A percentile compares a stretch with the other conserved stretches of the same genome.
These are phyloP conservation scores for Apium graveolens DNA, from an alignment of 129 eudicot genomes.

Conservation along the genomic window DNA sequence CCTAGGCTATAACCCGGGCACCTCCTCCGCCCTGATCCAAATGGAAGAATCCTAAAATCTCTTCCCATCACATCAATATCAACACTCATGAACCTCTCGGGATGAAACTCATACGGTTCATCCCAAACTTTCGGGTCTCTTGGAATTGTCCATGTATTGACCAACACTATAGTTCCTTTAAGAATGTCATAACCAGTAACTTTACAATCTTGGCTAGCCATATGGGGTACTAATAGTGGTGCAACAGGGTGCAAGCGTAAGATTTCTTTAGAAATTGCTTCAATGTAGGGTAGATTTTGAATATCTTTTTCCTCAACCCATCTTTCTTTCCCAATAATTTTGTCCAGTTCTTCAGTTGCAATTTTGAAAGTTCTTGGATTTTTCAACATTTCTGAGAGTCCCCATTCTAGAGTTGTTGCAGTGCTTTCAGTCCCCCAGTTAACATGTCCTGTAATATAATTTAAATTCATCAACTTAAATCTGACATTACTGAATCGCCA, in stretches of 20 bases:
- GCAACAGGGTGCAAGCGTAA: slow-evolving; percentile 57
- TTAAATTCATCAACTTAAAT: too few species aligned
- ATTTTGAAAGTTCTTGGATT: slow-evolving; percentile 27
- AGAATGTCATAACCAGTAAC: slow-evolving; percentile 31
- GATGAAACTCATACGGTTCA: slow-evolving; percentile 31
- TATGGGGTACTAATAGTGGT: slow-evolving; percentile 33
- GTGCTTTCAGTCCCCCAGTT: slow-evolving; percentile 38
- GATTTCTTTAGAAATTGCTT: slow-evolving; percentile 36
- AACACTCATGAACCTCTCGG: slow-evolving; percentile 36
- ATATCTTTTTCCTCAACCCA: slow-evolving; percentile 50
- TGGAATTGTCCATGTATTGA: slow-evolving; percentile 40
- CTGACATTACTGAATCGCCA: too few species aligned
- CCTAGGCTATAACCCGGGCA: slow-evolving; percentile 40
- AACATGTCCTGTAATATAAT: neutral
- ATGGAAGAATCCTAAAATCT: slow-evolving; percentile 21
- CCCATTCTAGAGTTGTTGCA: slow-evolving; percentile 37
- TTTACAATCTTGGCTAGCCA: slow-evolving; percentile 33
- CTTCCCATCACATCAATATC: slow-evolving; percentile 16
- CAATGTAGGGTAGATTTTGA: slow-evolving; percentile 32
- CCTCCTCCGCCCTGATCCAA: slow-evolving; percentile 45
- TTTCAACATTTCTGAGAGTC: slow-evolving; percentile 25
- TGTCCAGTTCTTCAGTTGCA: slow-evolving; percentile 41
- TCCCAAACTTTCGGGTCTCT: slow-evolving; percentile 43
- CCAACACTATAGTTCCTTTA: slow-evolving; percentile 28
- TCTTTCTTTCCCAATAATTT: slow-evolving; percentile 9